Base-by-base conservation (phyloP, 176 grass and related monocot genomes). In the Melocanna baccifera region DNA sequence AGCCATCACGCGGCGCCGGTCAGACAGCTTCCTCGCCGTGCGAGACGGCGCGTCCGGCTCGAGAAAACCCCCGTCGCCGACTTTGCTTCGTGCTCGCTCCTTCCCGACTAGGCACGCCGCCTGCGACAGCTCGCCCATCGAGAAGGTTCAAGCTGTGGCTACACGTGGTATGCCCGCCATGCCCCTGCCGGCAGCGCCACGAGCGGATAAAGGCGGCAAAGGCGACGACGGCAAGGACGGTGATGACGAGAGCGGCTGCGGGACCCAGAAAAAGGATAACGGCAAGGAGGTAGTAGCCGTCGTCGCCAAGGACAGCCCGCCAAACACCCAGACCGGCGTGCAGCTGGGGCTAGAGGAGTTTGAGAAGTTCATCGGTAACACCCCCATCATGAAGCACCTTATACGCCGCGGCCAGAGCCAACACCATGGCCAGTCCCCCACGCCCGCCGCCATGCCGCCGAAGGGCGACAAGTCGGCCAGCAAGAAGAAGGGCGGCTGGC, bases 401-500 rank as follows among this genome's bases (percentile, higher is more conserved):
- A 94, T 97, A 87, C 91, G 82, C 3, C 81, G 92, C 8, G 85
- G 76, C 47, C 80, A 83, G 68, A 86, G 88, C 59, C 83, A 84
- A 46, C 72, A 77, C 61, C 77, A 82, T 19, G 67, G 58, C 41
- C 3, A 4, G 73, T 61, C 45, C 20, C 18, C 71, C 23, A 39
- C 42, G 7, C 37, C 78, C 15, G 26, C 55, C 39, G 76, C 56
- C 5, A 83, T 62, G 46, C 70, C 70, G 15, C 81, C 83, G 69
- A 88, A 80, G 81, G 90, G 63, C 70, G 86, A 84, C 7, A 97
- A 97, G 78, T 10, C 43, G 7, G 79, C 76, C 6, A 43, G 53
- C 67, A 91, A 87, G 85, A 95, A 91, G 88, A 98, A 98, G 77
- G 83, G 90, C 25, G 87, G 88, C 8, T 98, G 92, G 93, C 82